Evolutionary conservation across 1,284 basidiomycete species (phyloP), one percentile per base, ranked within the genome.

Genomic region (Melampsora larici-populina): DNA sequence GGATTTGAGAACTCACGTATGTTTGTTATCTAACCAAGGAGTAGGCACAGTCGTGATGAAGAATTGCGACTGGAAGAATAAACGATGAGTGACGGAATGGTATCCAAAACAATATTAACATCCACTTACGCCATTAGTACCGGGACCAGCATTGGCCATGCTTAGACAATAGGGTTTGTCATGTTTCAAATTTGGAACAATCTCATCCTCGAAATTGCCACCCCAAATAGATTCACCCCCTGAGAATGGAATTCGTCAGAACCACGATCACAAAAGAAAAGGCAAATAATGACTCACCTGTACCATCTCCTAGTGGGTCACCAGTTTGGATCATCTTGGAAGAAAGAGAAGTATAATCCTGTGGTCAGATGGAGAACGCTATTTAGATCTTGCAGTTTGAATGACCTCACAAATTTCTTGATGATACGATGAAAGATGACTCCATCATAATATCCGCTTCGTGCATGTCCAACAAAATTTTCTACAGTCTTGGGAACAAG

Each of bases 381-480:
- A 15, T n/a, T 18, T 29, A 58, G 21, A 66, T 33, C 21, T 40
- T 6, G 31, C 31, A 46, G 33, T 26, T 18, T 15, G n/a, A n/a
- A 1, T 36, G 63, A n/a, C 84, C 86, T 79, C 78, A 87, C 86
- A 83, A 99, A 99, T 86, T 99, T 99, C 80, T 93, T 89, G 83
- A 99, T 99, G 80, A 99, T 92, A 79, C 97, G 92, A 84, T 99
- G 97, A 87, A 99, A 98, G 82, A 98, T 89, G 73, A 97, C 87
- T 26, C 91, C 90, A 83, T 99, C 95, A 84, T 92, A 99, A 86
- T 93, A 99, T 0, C 93, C 90, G 81, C 90, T 93, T 80, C 90
- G 87, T n/a, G 93, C 89, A 81, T 97, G 93, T 0, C 93, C 94
- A 26, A 94, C 91, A 85, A 99, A 99, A 86, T 98, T 99, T 85